phyloP scores from a whole-genome alignment of 1,284 basidiomycete species.

The Sparassis latifolia region DNA sequence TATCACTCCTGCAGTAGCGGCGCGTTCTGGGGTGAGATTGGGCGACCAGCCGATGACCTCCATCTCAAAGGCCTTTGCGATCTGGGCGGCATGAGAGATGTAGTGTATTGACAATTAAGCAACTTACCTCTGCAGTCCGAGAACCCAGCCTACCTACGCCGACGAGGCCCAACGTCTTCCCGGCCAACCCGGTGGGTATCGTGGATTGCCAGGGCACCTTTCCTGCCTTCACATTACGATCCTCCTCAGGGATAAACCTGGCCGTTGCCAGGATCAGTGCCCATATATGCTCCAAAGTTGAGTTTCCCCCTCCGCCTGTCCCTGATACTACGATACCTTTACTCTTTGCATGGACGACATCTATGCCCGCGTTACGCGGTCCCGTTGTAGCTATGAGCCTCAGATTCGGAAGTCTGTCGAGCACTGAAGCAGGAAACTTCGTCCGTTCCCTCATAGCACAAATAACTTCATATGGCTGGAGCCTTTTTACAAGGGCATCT shows the following conservation, averaged over 20 bases:
- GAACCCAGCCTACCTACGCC: conserved; percentile 53
- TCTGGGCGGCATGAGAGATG: conserved; percentile 22
- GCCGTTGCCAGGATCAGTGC: conserved; percentile 54
- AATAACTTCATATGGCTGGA: conserved; percentile 50
- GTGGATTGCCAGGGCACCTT: conserved; percentile 51
- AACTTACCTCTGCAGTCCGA: conserved; percentile 37
- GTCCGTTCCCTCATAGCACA: conserved; percentile 66
- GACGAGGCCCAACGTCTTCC: conserved; percentile 51
- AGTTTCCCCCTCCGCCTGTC: conserved; percentile 38
- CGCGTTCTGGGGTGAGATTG: conserved; percentile 51
- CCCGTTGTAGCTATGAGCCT: conserved; percentile 56
- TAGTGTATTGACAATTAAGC: too few species aligned
- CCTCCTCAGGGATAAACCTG: conserved; percentile 44
- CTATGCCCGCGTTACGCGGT: conserved; percentile 43
- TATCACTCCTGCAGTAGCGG: conserved; percentile 43
- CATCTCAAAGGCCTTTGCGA: conserved; percentile 57
- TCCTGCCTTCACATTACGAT: conserved; percentile 41
- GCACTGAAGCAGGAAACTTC: conserved; percentile 41
- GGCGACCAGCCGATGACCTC: conserved; percentile 59
- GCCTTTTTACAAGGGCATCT: conserved; percentile 39
- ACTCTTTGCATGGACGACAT: conserved; percentile 37
- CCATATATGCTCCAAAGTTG: conserved; percentile 60
- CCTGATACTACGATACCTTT: conserved; percentile 53
- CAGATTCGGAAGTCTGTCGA: conserved; percentile 52
- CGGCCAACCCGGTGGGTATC: conserved; percentile 45